Evolutionary conservation across 805 yeast species (phyloP).

Genomic region (Saturnispora besseyi): DNA sequence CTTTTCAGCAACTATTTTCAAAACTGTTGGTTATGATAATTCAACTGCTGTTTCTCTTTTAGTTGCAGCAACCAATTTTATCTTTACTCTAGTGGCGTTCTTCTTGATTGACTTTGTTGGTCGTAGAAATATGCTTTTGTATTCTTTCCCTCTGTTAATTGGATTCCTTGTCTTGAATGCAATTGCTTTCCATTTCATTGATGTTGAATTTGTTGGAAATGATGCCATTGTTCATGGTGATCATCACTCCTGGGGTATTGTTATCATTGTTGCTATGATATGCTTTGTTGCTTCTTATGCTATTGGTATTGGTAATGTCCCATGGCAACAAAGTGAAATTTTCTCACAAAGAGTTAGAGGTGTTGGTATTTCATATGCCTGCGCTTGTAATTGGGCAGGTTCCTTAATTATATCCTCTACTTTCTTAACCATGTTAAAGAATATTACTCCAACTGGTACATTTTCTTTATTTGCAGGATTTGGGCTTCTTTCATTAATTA

Average conservation of each 20-base stretch:
- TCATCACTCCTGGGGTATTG: conserved; percentile 78
- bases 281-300: conserved; percentile 85
- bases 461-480: conserved; percentile 84
- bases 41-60: conserved; percentile 93
- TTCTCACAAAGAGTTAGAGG: conserved; percentile 93
- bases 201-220: conserved; percentile 46
- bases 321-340: conserved; percentile 96
- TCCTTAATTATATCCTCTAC: conserved; percentile 85
- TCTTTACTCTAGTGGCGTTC: conserved; percentile 79
- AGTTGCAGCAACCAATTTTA: conserved; percentile 89
- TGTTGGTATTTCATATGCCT: conserved; percentile 81
- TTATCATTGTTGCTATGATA: conserved; percentile 79
- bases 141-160: conserved; percentile 83
- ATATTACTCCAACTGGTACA: conserved; percentile 92
- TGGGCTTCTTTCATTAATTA: conserved; percentile 59
- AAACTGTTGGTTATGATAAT: conserved; percentile 79
- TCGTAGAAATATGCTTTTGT: conserved; percentile 69
- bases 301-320: conserved; percentile 92
- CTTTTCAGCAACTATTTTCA: conserved; percentile 86
- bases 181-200: conserved; percentile 82
- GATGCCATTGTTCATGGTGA: conserved; percentile 36
- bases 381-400: conserved; percentile 94
- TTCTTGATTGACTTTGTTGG: conserved; percentile 82
- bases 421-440: conserved; percentile 87
- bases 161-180: conserved; percentile 71